A percentile compares a stretch with the other conserved stretches of the same genome.
Conservation (phyloP, 2,329 filamentous ascomycete genomes). For the Juglanconis sp. region DNA sequence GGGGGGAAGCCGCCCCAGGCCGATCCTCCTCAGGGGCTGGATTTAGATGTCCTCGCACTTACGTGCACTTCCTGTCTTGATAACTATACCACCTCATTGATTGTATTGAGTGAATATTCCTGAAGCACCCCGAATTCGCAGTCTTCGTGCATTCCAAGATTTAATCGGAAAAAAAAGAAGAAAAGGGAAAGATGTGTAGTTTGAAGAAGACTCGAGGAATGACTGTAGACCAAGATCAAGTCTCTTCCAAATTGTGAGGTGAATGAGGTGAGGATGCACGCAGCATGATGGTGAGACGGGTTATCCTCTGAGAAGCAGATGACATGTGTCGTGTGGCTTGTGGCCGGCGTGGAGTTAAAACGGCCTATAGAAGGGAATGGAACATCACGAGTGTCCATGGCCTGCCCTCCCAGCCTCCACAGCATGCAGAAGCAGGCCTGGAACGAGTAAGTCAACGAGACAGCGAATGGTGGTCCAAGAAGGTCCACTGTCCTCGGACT, state of each 20-base stretch:
- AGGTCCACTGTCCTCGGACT: background rate
- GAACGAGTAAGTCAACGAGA: no score
- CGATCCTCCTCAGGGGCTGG: background rate
- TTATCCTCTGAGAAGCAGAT: no score
- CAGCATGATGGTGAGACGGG: no score
- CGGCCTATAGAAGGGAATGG: no score
- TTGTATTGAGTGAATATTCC: background rate
- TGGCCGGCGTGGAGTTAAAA: no score
- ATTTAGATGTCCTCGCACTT: background rate
- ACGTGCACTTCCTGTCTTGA: background rate
- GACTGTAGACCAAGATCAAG: background rate
- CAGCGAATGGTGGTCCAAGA: background rate
- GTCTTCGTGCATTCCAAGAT: no score
- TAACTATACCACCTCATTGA: background rate
- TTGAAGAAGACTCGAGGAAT: background rate
- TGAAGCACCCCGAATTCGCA: background rate
- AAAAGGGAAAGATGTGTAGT: no score
- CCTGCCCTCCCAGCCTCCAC: no score
- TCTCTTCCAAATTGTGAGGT: background rate
- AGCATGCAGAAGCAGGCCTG: no score
- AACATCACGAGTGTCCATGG: no score
- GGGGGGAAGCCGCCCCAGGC: background rate
- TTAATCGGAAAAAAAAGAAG: no score
- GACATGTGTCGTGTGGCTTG: no score
- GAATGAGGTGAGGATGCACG: background rate